Percentiles rank a stretch among this genome's conserved stretches.
phyloP scores from a whole-genome alignment of 805 yeast genomes.

The Candida morakotiae region DNA sequence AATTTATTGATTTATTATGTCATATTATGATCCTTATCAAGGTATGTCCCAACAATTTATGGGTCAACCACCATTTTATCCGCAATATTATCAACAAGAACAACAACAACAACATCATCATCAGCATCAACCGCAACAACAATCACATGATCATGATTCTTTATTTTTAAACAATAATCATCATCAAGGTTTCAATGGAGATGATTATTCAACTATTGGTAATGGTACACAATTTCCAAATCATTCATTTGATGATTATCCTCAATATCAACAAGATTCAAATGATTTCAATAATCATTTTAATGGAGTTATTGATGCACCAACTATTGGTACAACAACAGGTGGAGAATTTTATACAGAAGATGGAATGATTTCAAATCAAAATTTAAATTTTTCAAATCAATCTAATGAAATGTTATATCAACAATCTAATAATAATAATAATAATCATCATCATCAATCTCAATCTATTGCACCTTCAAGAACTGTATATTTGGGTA shows the following conservation, averaged over 20 bases:
- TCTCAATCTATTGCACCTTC: slow-evolving; percentile 48
- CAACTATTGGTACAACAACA: slow-evolving; percentile 12
- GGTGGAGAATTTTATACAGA: slow-evolving; percentile 22
- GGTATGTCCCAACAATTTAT: slow-evolving; percentile 35
- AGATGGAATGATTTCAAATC: slow-evolving; percentile 10
- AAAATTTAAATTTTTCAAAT: neutral
- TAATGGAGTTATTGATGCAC: slow-evolving; percentile 6
- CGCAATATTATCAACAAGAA: slow-evolving; percentile 23
- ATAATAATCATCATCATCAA: too few relatives aligned
- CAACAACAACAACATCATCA: slow-evolving; percentile 10
- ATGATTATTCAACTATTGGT: neutral
- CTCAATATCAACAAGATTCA: slow-evolving; percentile 7
- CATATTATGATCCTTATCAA: slow-evolving; percentile 40
- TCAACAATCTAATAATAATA: slow-evolving; percentile 3
- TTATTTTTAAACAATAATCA: slow-evolving; percentile 1
- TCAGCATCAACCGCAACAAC: slow-evolving; percentile 9
- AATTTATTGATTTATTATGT: slow-evolving; percentile 30
- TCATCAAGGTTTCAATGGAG: slow-evolving; percentile 3
- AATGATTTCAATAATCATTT: slow-evolving; percentile 10
- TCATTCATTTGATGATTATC: slow-evolving; percentile 5
- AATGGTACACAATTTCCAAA: neutral
- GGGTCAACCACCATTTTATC: slow-evolving; percentile 31
- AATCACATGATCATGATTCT: neutral
- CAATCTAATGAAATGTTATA: slow-evolving; percentile 1
- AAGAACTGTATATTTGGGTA: slow-evolving; percentile 87